phyloP scores from a whole-genome alignment of 495 filamentous ascomycete genomes.

The Polyplosphaeria fusca region DNA sequence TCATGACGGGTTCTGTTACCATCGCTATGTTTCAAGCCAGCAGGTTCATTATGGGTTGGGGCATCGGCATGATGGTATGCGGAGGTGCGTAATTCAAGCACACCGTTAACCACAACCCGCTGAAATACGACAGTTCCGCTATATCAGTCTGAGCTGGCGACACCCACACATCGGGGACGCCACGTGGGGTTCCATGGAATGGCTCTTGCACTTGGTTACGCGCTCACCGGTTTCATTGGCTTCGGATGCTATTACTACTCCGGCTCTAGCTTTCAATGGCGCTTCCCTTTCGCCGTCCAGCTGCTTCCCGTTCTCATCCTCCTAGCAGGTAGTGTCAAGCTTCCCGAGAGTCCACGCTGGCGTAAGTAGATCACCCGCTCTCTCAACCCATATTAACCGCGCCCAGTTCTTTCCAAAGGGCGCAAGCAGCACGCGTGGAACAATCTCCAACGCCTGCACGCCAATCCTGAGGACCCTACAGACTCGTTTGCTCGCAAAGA shows the following conservation, averaged over 20 bases:
- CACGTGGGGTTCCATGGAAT: constrained; percentile 16
- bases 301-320: constrained; percentile 31
- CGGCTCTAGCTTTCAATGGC: constrained; percentile 12
- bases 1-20: constrained; percentile 11
- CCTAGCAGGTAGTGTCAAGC: constrained; percentile 48
- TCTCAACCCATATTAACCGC: not conserved
- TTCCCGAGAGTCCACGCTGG: constrained; percentile 60
- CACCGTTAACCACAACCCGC: not conserved
- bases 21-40: constrained; percentile 13
- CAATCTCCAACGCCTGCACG: constrained; percentile 2
- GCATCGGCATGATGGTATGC: constrained; percentile 20
- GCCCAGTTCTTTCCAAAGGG: not conserved
- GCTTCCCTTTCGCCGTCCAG: constrained; percentile 12
- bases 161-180: not conserved
- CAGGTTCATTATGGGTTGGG: constrained; percentile 21
- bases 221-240: constrained; percentile 7
- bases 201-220: constrained; percentile 2
- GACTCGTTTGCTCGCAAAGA: constrained; percentile 3
- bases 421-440: not conserved
- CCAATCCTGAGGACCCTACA: not conserved
- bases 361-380: constrained; percentile 6
- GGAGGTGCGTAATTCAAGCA: not conserved
- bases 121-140: not conserved
- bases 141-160: not conserved
- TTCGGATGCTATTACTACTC: constrained; percentile 14